Base-by-base conservation (phyloP, 345 rosid genomes). In the Hypericum androsaemum region DNA sequence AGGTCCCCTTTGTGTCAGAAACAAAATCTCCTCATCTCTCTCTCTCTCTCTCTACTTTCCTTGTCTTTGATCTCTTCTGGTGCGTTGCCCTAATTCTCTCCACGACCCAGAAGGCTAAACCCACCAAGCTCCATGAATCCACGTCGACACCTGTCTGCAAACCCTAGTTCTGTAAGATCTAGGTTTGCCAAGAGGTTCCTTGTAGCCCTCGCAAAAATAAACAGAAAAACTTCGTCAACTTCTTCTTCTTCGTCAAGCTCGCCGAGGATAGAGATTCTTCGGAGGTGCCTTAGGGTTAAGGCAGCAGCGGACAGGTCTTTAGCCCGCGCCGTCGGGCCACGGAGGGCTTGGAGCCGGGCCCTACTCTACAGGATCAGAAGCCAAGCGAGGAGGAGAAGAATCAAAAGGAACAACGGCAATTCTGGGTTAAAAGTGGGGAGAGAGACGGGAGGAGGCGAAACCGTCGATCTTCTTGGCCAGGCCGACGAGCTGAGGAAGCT, bases 181-280 rank as follows among this genome's bases (percentile, higher is more conserved):
- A 74, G 69, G 63, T 76, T 81, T 37, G 45, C 79, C 22, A 59
- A 53, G 28, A 47, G 63, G 39, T 81, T 81, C 56, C 70, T 76
- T 38, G 64, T 56, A 37, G 74, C 84, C 47, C 64, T 79, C 48
- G 49, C 15, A 1, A 57, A 51, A 45, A 76, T 81, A 14, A 70
- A 56, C 48, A 37, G 37, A 12, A 43, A 41, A 38, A 59, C 8
- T 13, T 44, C 32, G 12, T 15, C 16, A 7, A 17, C 65, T 12
- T 7, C 54, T 38, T 28, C 69, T 0, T 43, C 57, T 44, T n/a
- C 59, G 38, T 56, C 32, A 22, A 22, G 32, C 2, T 22, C n/a
- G 0, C 28, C 14, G 12, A 36, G 7, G 48, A 47, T 48, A 42
- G 63, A 66, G 42, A 44, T 60, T 41, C 50, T 60, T 44, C 59